Conservation (phyloP, 805 yeast genomes). For the Isabelozyma pseudorhagii region DNA sequence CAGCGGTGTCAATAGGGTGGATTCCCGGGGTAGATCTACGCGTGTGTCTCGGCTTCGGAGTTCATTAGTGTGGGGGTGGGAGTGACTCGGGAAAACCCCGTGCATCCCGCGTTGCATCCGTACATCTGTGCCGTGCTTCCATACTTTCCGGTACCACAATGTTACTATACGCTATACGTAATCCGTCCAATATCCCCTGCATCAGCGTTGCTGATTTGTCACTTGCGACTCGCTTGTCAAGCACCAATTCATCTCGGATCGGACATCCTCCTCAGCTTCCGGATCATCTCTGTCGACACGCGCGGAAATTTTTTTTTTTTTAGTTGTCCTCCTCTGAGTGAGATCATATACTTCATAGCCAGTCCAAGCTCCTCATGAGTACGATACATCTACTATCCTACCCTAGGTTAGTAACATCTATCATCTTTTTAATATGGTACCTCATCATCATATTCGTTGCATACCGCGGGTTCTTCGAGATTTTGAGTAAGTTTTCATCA, state of each 20-base stretch:
- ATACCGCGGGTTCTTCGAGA: conserved; percentile 37
- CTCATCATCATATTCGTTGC: conserved; percentile 34
- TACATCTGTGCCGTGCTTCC: background rate
- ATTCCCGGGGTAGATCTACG: background rate
- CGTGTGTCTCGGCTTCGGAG: background rate
- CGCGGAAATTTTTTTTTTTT: background rate
- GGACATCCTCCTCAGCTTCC: background rate
- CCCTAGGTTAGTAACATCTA: background rate
- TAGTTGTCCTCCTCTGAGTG: background rate
- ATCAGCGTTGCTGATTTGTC: too few species aligned
- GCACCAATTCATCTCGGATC: background rate
- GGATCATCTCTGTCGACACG: background rate
- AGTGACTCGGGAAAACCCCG: background rate
- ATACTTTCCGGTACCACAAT: too few species aligned
- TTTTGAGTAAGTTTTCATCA: conserved; percentile 24
- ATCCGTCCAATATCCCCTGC: too few species aligned
- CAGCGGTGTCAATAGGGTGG: background rate
- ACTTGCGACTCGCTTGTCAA: too few species aligned
- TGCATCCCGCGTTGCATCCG: background rate
- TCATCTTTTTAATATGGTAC: conserved; percentile 36
- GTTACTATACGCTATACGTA: too few species aligned
- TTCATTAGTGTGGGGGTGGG: background rate
- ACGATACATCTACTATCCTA: background rate
- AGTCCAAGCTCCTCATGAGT: background rate
- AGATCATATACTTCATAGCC: background rate